These are phyloP conservation scores for Melanopsichium pennsylvanicum DNA, from an alignment of 1,284 basidiomycete genomes.

Conservation along the genomic window DNA sequence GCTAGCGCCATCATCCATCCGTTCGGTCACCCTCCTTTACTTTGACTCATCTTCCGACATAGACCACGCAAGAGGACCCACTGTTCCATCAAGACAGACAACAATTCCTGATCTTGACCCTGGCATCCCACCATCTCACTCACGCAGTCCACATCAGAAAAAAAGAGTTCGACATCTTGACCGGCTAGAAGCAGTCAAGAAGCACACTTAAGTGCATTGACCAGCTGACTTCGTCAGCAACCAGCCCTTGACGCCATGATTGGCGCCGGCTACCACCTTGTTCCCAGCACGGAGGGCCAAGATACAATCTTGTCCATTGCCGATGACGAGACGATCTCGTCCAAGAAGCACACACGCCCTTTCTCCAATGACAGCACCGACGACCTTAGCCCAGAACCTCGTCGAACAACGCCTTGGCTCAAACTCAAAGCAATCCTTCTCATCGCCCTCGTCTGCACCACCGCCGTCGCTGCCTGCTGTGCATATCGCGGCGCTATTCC, in stretches of 20 bases:
- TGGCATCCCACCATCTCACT: background rate
- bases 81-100: no score
- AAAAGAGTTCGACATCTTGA: background rate
- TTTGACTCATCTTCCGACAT: no score
- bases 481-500: constrained; percentile 4
- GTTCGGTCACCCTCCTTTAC: no score
- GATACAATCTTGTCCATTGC: constrained; percentile 26
- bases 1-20: no score
- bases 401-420: constrained; percentile 6
- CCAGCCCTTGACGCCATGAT: constrained; percentile 17
- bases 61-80: no score
- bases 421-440: constrained; percentile 18
- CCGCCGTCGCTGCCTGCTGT: constrained; percentile 16
- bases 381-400: background rate
- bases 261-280: constrained; percentile 28
- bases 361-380: background rate
- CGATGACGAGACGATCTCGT: background rate
- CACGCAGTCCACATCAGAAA: no score
- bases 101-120: no score
- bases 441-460: constrained; percentile 16
- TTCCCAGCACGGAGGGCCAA: constrained; percentile 34
- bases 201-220: no score
- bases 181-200: background rate
- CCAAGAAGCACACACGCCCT: constrained; percentile 1
- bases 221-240: constrained; percentile 6